phyloP scores from a whole-genome alignment of 106 monocot genomes.

The Ottelia alismoides region DNA sequence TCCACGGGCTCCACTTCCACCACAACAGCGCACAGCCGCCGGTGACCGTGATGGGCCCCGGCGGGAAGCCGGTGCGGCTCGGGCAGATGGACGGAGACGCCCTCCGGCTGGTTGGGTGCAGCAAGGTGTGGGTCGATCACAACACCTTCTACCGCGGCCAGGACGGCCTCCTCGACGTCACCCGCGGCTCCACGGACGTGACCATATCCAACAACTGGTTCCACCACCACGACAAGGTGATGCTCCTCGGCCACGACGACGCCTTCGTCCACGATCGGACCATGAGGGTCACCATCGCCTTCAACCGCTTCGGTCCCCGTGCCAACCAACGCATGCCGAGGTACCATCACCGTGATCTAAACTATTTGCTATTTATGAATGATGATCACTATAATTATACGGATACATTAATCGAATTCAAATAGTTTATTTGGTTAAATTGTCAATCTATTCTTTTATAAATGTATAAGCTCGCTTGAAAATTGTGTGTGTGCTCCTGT shows the following conservation, averaged over 20 bases:
- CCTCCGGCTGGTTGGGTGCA: slow-evolving; percentile 32
- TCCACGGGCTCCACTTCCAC: slow-evolving; percentile 70
- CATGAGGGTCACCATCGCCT: slow-evolving; percentile 26
- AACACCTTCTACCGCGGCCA: slow-evolving; percentile 48
- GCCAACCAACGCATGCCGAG: slow-evolving; percentile 29
- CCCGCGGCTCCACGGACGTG: slow-evolving; percentile 46
- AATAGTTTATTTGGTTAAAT: too few species aligned
- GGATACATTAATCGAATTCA: too few species aligned
- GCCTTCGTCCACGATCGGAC: slow-evolving; percentile 10
- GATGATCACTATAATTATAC: not conserved
- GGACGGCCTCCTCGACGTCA: slow-evolving; percentile 74
- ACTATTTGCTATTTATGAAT: not conserved
- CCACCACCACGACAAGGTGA: slow-evolving; percentile 32
- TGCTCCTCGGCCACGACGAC: slow-evolving; percentile 30
- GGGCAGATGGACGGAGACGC: slow-evolving; percentile 45
- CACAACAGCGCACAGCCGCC: slow-evolving; percentile 5
- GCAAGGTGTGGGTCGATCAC: slow-evolving; percentile 79
- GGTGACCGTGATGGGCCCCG: slow-evolving; percentile 18
- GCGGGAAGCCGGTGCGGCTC: slow-evolving; percentile 12
- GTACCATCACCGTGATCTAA: not conserved
- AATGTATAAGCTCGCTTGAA: too few species aligned
- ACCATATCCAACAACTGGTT: slow-evolving; percentile 94
- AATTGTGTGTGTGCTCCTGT: too few species aligned
- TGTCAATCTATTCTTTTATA: too few species aligned
- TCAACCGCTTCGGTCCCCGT: slow-evolving; percentile 21